Evolutionary conservation across 495 filamentous ascomycete genomes (phyloP).

Genomic region (Trichoderma parareesei): DNA sequence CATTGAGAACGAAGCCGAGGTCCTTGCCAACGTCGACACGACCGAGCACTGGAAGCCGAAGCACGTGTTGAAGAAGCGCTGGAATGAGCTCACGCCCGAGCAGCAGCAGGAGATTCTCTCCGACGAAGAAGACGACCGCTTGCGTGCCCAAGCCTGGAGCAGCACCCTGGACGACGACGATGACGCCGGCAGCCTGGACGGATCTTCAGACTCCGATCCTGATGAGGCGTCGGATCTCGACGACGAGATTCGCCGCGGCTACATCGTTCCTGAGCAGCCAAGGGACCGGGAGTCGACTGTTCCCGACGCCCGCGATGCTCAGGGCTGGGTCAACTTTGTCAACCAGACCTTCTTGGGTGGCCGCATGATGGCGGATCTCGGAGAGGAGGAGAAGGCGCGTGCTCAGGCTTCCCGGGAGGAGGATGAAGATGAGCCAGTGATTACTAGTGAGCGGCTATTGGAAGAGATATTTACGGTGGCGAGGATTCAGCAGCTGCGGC

Average conservation of each 20-base stretch:
- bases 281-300: neutral
- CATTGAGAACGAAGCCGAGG: slow-evolving; percentile 32
- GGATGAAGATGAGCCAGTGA: no score
- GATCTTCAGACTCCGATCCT: neutral
- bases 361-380: neutral
- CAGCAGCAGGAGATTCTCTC: slow-evolving; percentile 22
- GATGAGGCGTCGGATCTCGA: slow-evolving; percentile 3
- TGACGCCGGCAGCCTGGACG: neutral
- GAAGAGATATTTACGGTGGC: neutral
- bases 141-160: slow-evolving; percentile 10
- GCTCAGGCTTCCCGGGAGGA: neutral
- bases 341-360: neutral
- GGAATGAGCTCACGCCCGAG: slow-evolving; percentile 20
- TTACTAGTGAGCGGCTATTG: neutral
- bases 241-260: slow-evolving; percentile 12
- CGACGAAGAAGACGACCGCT: slow-evolving; percentile 15
- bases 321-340: slow-evolving; percentile 4
- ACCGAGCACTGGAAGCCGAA: slow-evolving; percentile 25
- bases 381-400: neutral
- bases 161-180: neutral
- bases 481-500: neutral
- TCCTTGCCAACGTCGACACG: slow-evolving; percentile 14
- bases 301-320: neutral
- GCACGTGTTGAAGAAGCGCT: slow-evolving; percentile 27
- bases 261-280: neutral